Evolutionary conservation across 495 filamentous ascomycete species (phyloP).

Genomic region (Lasiosphaeris hirsuta): DNA sequence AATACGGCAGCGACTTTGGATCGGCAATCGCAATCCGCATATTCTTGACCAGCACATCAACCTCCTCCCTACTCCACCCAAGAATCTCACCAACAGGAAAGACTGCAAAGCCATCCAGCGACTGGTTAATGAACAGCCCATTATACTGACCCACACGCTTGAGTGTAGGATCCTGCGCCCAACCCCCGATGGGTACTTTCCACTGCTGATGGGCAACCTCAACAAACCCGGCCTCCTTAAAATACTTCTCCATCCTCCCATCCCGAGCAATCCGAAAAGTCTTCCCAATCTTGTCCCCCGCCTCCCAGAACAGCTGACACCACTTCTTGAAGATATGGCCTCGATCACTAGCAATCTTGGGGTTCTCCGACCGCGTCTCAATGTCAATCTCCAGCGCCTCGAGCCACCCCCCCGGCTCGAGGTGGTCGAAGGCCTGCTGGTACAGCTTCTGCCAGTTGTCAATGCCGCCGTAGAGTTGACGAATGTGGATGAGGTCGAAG

Average conservation of each 20-base stretch:
- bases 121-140: slow-evolving; percentile 3
- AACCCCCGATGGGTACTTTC: slow-evolving; percentile 17
- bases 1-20: not conserved
- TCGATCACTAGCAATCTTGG: not conserved
- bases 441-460: slow-evolving; percentile 1
- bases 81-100: slow-evolving; percentile 12
- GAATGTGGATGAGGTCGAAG: slow-evolving; percentile 3
- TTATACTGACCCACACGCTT: slow-evolving; percentile 9
- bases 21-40: not conserved
- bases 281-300: slow-evolving; percentile 6
- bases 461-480: not conserved
- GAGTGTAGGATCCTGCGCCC: slow-evolving; percentile 16
- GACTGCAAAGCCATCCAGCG: slow-evolving; percentile 14
- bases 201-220: not conserved
- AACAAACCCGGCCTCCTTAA: slow-evolving; percentile 2
- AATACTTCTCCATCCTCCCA: not conserved
- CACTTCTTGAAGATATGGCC: slow-evolving; percentile 11
- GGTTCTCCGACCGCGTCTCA: slow-evolving; percentile 2
- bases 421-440: not conserved
- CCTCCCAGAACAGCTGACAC: slow-evolving; percentile 8
- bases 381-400: slow-evolving; percentile 6
- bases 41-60: not conserved
- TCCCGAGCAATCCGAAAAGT: slow-evolving; percentile 5
- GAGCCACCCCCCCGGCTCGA: slow-evolving; percentile 12
- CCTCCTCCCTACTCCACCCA: slow-evolving; percentile 15